Evolutionary conservation across 2,329 filamentous ascomycete genomes (phyloP).

Genomic region (Fusarium zealandicum): DNA sequence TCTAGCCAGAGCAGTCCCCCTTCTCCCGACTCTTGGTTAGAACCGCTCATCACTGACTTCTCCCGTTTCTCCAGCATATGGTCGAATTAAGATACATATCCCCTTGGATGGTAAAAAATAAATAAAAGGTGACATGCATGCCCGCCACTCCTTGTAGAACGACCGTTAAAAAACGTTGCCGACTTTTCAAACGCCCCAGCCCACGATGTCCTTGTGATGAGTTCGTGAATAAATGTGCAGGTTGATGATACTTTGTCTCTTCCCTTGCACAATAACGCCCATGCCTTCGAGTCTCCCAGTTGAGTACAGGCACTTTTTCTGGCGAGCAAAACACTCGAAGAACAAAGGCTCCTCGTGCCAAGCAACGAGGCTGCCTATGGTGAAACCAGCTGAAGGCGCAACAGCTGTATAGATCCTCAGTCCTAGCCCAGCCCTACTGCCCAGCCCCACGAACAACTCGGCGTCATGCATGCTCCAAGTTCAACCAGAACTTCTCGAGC

Average conservation of each 20-base stretch:
- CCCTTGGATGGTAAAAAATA: constrained; percentile 12
- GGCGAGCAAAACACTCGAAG: neutral
- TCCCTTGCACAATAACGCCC: constrained; percentile 6
- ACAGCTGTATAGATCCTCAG: constrained; percentile 3
- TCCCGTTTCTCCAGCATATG: constrained; percentile 3
- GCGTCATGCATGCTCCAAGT: neutral
- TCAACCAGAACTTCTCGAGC: constrained; percentile 8
- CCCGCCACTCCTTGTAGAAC: constrained; percentile 31
- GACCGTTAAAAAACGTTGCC: constrained; percentile 23
- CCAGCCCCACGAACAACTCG: constrained; percentile 3
- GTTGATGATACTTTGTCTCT: constrained; percentile 15
- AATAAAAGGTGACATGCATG: constrained; percentile 12
- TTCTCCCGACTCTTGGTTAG: constrained; percentile 13
- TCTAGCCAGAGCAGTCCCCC: neutral
- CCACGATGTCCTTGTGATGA: constrained; percentile 32
- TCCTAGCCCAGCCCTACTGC: constrained; percentile 6
- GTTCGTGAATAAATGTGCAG: constrained; percentile 33
- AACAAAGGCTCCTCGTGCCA: constrained; percentile 5
- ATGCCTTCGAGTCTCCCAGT: constrained; percentile 2
- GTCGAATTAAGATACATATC: constrained; percentile 32
- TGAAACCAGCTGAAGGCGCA: constrained; percentile 2
- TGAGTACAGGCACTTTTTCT: neutral
- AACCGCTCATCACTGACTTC: constrained; percentile 5
- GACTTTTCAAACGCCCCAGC: constrained; percentile 38
- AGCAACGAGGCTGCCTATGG: constrained; percentile 6